Evolutionary conservation across 1,284 basidiomycete species (phyloP), one percentile per base, ranked within the genome.

Genomic region (Malassezia nana): DNA sequence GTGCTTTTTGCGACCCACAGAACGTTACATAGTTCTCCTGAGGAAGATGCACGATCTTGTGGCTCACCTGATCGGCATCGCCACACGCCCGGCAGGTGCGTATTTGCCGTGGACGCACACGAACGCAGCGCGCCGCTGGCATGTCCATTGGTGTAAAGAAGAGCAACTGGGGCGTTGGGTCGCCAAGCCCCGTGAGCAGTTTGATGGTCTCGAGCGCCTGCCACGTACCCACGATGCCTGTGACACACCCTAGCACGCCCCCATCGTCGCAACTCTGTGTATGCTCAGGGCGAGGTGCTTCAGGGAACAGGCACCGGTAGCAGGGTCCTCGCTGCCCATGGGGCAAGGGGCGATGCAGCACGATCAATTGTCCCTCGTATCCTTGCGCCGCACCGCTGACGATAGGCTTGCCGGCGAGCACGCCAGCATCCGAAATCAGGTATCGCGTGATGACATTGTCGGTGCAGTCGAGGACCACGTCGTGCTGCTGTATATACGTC

Each of bases 371-470:
- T 0, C 94, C 94, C 52, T 94, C 88, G 54, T 83, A 84, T 46
- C 85, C 83, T 65, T 96, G 87, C 0, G 92, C 92, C 1, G 91
- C 94, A 3, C 90, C 94, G 51, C 85, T 88, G 29, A 98, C 84
- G 26, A 98, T 82, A 3, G 89, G 86, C 43, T 84, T 84, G 5
- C 77, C 75, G 2, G 89, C 79, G 0, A 77, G 76, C 38, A 88
- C 87, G n/a, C 86, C 83, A 0, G 83, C 81, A 72, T 96, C 92
- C n/a, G 87, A 90, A 53, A 98, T 80, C 6, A 98, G 81, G 75
- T 98, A 98, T 3, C 94, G 84, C 0, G 89, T 91, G 3, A 85
- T 81, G 2, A 86, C 83, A 59, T 94, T 92, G 76, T 98, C 92
- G 2, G 89, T 95, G 77, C 92, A 96, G 76, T 98, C 94, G 13